A percentile compares a stretch with the other conserved stretches of the same genome.
Evolutionary conservation across 1,284 basidiomycete genomes (phyloP).

Genomic region (Coniophora puteana): DNA sequence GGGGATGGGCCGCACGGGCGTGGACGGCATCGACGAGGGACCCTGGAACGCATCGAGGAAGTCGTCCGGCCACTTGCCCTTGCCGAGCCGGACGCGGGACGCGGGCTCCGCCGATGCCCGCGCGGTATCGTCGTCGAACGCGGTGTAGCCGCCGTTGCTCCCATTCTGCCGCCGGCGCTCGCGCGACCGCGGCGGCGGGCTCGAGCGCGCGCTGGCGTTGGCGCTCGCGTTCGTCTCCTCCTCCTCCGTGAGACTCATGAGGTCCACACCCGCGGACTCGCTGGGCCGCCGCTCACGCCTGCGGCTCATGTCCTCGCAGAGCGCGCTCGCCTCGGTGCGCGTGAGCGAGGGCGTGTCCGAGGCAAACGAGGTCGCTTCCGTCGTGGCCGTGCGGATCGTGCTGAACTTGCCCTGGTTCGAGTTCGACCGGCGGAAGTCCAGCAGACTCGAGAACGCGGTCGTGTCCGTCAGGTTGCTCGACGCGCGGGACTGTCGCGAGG

Average conservation of each 20-base stretch:
- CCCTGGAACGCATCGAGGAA: slow-evolving; percentile 58
- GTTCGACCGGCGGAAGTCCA: slow-evolving; percentile 46
- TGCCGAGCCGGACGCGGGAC: slow-evolving; percentile 55
- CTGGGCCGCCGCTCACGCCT: slow-evolving; percentile 57
- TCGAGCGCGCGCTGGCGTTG: slow-evolving; percentile 24
- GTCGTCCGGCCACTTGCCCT: slow-evolving; percentile 82
- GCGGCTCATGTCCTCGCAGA: slow-evolving; percentile 36
- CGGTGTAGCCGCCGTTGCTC: no score
- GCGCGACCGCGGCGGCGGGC: slow-evolving; percentile 15
- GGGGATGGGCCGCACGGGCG: slow-evolving; percentile 25
- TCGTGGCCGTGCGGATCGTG: slow-evolving; percentile 75
- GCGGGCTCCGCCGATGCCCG: slow-evolving; percentile 27
- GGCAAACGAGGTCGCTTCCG: slow-evolving; percentile 64
- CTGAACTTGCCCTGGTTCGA: slow-evolving; percentile 58
- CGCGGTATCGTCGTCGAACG: no score
- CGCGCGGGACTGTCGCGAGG: slow-evolving; percentile 42
- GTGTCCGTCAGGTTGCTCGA: slow-evolving; percentile 52
- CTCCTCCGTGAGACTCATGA: slow-evolving; percentile 69
- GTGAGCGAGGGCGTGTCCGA: slow-evolving; percentile 57
- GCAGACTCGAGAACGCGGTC: slow-evolving; percentile 61
- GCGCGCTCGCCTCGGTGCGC: slow-evolving; percentile 55
- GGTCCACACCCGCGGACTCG: slow-evolving; percentile 55
- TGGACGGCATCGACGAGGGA: slow-evolving; percentile 22
- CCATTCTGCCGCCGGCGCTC: slow-evolving; percentile 11
- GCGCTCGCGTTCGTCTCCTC: slow-evolving; percentile 53